Base-by-base conservation (phyloP, 2,329 filamentous ascomycete species). In the Monosporascus sp. region DNA sequence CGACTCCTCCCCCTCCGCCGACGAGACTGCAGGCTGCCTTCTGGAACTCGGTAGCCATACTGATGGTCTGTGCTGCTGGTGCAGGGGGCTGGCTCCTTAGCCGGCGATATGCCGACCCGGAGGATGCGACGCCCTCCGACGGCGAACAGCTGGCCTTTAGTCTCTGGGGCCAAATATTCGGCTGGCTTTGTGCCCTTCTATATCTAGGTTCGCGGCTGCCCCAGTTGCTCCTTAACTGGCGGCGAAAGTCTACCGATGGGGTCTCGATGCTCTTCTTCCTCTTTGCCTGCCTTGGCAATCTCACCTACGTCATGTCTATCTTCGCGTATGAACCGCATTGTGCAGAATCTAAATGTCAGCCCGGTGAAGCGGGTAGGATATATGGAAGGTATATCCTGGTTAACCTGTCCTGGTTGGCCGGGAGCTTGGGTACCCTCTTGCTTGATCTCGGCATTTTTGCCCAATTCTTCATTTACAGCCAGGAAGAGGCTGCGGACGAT, bases 201-300 rank as follows among this genome's bases (percentile, higher is more conserved):
- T 97, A 99, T 66, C 88, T 97, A 11, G 90, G 90, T 22, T 94
- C 89, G 1, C 87, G 94, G 8, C 73, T 97, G 7, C 94, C 94
- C 0, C 94, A 99, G 73, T 79, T 99, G 2, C 78, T 97, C 7
- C 83, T 97, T 51, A 99, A 97, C 71, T 96, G 90, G 75, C 84
- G 90, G 20, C 87, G 94, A 58, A 96, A 96, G 74, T 92, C 87
- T 44, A 97, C 92, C 1, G 92, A 97, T 52, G 94, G 94, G 3
- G 87, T 99, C 20, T 93, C 89, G 59, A 85, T 97, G 74, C 80
- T 97, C 11, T 99, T 97, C 73, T 97, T 97, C 75, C 77, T 97
- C 22, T 97, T 99, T 69, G 94, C 94, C 5, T 97, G 93, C 67
- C 83, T 97, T 6, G 94, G 94, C 2, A 99, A 99, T 69, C 71